Base-by-base conservation (phyloP, 2,329 filamentous ascomycete species). In the Chaetomium strumarium region DNA sequence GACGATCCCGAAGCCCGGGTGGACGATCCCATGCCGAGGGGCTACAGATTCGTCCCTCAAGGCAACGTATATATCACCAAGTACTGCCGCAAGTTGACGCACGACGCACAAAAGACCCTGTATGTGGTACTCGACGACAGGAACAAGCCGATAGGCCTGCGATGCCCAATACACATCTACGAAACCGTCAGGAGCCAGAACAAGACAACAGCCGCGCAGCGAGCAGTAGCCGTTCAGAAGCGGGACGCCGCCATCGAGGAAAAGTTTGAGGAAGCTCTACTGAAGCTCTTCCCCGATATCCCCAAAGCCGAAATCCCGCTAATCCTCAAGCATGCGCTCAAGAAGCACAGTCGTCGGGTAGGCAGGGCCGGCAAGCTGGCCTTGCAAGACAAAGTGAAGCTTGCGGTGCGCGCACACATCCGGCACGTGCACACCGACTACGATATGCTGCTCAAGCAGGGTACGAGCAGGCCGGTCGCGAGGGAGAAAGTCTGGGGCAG, bases 341-440 rank as follows among this genome's bases (percentile, higher is more conserved):
- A 66, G 57, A 80, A 78, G 62, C 57, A 68, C 19, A 74, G 69
- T 39, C 62, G 75, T 2, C 66, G 76, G 10, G 76, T 80, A 1
- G 77, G 76, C 2, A 65, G 77, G 46, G 72, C 70, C 1, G 63
- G 62, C 2, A 72, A 56, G 41, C 60, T 76, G 6, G 62, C 63
- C 0, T 42, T 75, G 34, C 62, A 64, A 7, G 60, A 67, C 13
- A 76, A 70, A 56, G 74, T 71, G 5, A 58, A 63, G 42, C 66
- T 78, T 20, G 77, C 74, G 2, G 74, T 79, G 12, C 63, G 69
- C 19, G 77, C 77, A 3, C 73, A 79, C 55, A 68, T 76, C 5
- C 67, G 77, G 7, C 77, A 80, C 58, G 56, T 51, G 3, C 69
- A 76, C 41, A 79, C 76, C 0, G 58, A 66, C 1, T 80, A 80